Percentiles rank a stretch among this genome's conserved stretches.
Conservation (phyloP, 192 early-diverging fungal species). For the Linnemannia zychae region DNA sequence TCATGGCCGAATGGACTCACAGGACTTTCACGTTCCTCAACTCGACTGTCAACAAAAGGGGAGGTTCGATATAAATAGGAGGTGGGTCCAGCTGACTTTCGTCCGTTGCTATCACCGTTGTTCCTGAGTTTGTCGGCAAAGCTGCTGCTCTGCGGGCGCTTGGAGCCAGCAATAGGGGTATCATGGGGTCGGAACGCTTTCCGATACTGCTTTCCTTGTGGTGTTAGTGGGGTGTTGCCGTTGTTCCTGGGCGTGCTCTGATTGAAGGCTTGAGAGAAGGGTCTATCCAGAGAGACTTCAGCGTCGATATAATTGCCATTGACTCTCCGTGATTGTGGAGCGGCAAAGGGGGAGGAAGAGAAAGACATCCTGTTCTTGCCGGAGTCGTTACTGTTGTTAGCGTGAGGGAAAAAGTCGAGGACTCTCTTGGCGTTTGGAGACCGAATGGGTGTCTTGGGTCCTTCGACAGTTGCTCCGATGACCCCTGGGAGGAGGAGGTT, state of each 20-base stretch:
- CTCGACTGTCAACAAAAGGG: not conserved
- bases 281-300: conserved; percentile 8
- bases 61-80: conserved; percentile 11
- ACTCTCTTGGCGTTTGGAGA: conserved; percentile 10
- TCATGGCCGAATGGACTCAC: not conserved
- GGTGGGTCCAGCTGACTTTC: conserved; percentile 13
- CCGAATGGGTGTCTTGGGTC: conserved; percentile 39
- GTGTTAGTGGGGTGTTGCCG: conserved; percentile 10
- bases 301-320: conserved; percentile 27
- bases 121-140: not conserved
- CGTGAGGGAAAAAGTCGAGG: not conserved
- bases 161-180: conserved; percentile 36
- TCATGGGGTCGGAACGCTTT: conserved; percentile 26
- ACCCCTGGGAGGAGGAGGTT: conserved; percentile 40
- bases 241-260: not conserved
- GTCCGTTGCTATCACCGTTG: conserved; percentile 3
- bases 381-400: conserved; percentile 9
- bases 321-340: conserved; percentile 5
- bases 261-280: not conserved
- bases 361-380: not conserved
- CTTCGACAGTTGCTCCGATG: conserved; percentile 44
- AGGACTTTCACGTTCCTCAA: conserved; percentile 4
- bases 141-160: not conserved
- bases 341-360: not conserved
- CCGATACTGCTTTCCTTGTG: conserved; percentile 23